Evolutionary conservation across 371 early-diverging fungal species (phyloP).

Genomic region (Smittium mucronatum): DNA sequence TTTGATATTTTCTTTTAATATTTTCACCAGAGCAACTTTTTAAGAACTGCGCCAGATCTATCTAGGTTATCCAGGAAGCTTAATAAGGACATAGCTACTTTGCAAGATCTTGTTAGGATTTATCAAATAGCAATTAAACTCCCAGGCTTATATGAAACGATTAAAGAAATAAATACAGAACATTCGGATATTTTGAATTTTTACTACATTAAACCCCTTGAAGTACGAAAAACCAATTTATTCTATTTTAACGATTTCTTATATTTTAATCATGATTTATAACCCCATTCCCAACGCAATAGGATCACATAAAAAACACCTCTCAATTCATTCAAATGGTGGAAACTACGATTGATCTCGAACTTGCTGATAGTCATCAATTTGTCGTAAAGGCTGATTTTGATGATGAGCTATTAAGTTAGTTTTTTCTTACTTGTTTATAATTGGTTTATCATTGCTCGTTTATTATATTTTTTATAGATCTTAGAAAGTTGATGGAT

Average conservation of each 20-base stretch:
- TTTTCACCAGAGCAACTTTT: constrained; percentile 44
- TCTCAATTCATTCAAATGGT: constrained; percentile 51
- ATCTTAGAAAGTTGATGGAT: constrained; percentile 48
- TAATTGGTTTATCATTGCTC: background rate
- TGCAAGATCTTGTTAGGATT: constrained; percentile 84
- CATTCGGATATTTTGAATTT: constrained; percentile 33
- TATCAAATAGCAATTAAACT: constrained; percentile 76
- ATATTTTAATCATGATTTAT: too few species aligned
- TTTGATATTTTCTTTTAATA: too few species aligned
- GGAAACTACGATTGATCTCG: constrained; percentile 81
- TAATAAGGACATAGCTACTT: constrained; percentile 56
- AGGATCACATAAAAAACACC: constrained; percentile 39
- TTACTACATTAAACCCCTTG: constrained; percentile 14
- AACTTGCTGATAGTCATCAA: constrained; percentile 73
- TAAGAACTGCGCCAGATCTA: constrained; percentile 77
- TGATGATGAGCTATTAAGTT: constrained; percentile 62
- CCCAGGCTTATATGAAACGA: constrained; percentile 45
- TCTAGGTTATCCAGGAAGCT: constrained; percentile 73
- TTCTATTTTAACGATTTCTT: too few species aligned
- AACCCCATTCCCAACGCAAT: too few species aligned
- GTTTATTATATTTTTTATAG: constrained; percentile 25
- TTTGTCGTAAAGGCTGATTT: constrained; percentile 77
- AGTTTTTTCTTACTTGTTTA: background rate
- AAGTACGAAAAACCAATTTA: too few species aligned
- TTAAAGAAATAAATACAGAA: constrained; percentile 36